Base-by-base conservation (phyloP, 257 asterid genomes). In the Capsicum baccatum region DNA sequence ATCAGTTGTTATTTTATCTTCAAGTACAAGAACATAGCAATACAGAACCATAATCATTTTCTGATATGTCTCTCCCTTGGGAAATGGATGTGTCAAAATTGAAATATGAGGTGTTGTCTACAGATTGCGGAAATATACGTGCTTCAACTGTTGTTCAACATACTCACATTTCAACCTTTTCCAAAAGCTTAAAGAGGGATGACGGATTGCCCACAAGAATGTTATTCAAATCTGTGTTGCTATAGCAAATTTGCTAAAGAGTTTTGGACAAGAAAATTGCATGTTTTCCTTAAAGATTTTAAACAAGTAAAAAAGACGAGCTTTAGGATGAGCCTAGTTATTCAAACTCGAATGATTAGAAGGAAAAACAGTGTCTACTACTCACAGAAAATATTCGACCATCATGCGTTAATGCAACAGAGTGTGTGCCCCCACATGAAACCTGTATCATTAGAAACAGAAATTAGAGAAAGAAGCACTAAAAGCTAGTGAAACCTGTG, bases 391-490 rank as follows among this genome's bases (percentile, higher is more conserved):
- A 95, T 93, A 97, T 93, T 86, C 92, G 96, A 8, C 99, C 99
- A 89, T 97, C 99, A 54, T 86, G 87, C 39, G 99, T 92, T 81
- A 95, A 85, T 39, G 98, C 97, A 73, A 97, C 99, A 16, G 99
- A 97, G 87, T 97, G 98, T 44, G 99, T 97, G 81, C 99, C 99
- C 82, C 99, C 99, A 86, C 99, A 97, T 44, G 99, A 94, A 60
- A 97, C 89, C 99, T 97, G 92, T 91, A 92, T n/a, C 84, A 86
- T 44, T 79, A 86, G 69, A 78, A 78, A 78, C 26, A 15, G 3
- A 78, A 78, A 8, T 17, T 26, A 21, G 10, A 6, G 80, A 47
- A 13, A 12, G 62, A 14, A 2, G 74, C 33, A 35, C 71, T 66
- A 59, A 33, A 66, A 33, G 71, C 47, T 67, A 12, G 74, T 35